phyloP scores from a whole-genome alignment of 2,329 filamentous ascomycete genomes.

The Chaetothyriales sp. region DNA sequence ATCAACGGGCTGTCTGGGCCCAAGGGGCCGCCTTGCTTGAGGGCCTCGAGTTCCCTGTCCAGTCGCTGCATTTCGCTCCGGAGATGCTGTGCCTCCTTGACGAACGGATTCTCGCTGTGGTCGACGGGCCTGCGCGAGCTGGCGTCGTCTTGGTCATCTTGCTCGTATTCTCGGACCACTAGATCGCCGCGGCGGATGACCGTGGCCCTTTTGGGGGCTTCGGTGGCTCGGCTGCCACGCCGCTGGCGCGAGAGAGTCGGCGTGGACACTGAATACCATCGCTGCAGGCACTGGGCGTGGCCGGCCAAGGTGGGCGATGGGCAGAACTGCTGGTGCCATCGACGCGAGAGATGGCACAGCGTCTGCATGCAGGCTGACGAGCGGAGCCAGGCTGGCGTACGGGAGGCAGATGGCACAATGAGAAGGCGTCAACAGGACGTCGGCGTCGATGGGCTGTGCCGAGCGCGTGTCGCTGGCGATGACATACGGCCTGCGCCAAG shows the following conservation, averaged over 20 bases:
- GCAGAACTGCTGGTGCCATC: conserved; percentile 20
- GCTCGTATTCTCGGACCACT: conserved; percentile 32
- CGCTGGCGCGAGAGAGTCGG: conserved; percentile 6
- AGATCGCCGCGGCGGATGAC: conserved; percentile 20
- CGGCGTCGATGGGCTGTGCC: too few species aligned
- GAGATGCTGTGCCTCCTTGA: conserved; percentile 25
- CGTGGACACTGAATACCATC: conserved; percentile 11
- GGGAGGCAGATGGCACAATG: not conserved
- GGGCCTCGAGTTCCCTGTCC: conserved; percentile 26
- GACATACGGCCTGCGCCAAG: too few species aligned
- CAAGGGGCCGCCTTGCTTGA: conserved; percentile 30
- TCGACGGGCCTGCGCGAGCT: conserved; percentile 26
- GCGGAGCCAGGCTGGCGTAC: not conserved
- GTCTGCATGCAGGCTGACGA: conserved; percentile 10
- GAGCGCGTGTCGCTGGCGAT: too few species aligned
- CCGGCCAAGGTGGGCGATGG: conserved; percentile 15
- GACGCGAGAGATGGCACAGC: conserved; percentile 17
- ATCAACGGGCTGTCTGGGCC: conserved; percentile 32
- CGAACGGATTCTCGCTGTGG: conserved; percentile 21
- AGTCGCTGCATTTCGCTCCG: conserved; percentile 27
- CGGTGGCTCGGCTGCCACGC: conserved; percentile 1
- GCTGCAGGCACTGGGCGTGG: conserved; percentile 15
- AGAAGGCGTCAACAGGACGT: not conserved
- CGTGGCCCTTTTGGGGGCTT: not conserved
- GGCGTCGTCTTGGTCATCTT: conserved; percentile 23